Evolutionary conservation across 1,284 basidiomycete species (phyloP), one percentile per base, ranked within the genome.

Genomic region (Anthracocystis panici-leucophaei): DNA sequence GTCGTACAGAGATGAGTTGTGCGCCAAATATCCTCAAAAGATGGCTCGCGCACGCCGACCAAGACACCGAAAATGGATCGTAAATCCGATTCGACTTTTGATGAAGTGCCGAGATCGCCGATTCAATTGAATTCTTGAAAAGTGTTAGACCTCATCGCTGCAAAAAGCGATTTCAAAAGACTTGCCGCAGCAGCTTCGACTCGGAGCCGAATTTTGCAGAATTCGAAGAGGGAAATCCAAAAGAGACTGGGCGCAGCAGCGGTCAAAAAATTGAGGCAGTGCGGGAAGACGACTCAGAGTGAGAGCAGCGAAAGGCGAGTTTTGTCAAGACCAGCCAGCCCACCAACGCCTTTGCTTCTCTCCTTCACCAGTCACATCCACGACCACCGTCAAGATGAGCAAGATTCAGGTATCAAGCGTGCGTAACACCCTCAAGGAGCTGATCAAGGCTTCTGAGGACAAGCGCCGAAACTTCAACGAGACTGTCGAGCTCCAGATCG

Each of bases 401-500:
- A 84, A 84, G 78, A 80, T 84, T 60, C 75, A 79, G 60, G 82
- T 79, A 63, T 82, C 82, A 62, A 75, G 80, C 75, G 82, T 84
- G 80, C 82, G 82, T 75, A 62, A 67, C 54, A 69, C 68, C 66
- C 79, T 84, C 73, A 78, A 82, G 66, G 80, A 81, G 64, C 69
- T 84, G 42, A 78, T 85, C 62, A 53, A 80, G 76, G 77, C 74
- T 63, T 78, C 81, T 14, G 76, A 84, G 76, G 82, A 84, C 65
- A 84, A 84, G 82, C 68, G 76, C 58, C 74, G 83, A 42, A 85
- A 85, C 82, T 85, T 84, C 69, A 70, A 70, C 75, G 83, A 85
- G 81, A 85, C 83, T 60, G 82, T 85, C 61, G 83, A 85, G 77
- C 81, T 85, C 61, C 83, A 85, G 80, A 84, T 85, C 74, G 83